Base-by-base conservation (phyloP, 2,329 filamentous ascomycete species). In the Diplodia mutila region DNA sequence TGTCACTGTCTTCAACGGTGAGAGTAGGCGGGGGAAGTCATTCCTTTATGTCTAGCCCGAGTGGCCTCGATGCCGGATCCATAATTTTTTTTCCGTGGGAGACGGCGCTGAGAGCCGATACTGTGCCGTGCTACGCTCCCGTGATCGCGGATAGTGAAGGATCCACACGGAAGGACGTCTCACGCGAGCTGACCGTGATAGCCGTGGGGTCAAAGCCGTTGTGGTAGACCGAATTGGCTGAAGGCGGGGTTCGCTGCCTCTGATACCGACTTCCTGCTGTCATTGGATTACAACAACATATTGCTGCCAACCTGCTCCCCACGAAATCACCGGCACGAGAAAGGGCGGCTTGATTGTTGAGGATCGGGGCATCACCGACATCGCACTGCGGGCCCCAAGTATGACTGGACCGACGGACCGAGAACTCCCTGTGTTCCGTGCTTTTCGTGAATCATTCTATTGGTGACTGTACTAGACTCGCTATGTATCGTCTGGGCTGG, bases 161-260 rank as follows among this genome's bases (percentile, higher is more conserved):
- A 63, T 63, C 59, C 59, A 63, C 59, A 63, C 59, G 59, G 59
- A 51, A 9, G 27, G 27, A 46, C 57, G 9, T 63, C 42, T 63
- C 59, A 63, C 29, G 46, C 59, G 42, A 63, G 32, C 42, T 34
- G 27, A 34, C 23, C 16, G 23, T 61, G 39, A 59, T n/a, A 21
- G 12, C 57, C 16, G 29, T 23, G 57, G 57, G 42, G 46, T 48
- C 14, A 32, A 23, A 51, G 12, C 25, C 23, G 34, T 42, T 34
- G 16, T 32, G 42, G 27, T 32, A 18, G 27, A n/a, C n/a, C 16
- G 32, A 51, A 29, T 48, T 25, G 39, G 16, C n/a, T 39, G 3
- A 4, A 3, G 3, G 9, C 16, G 18, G 9, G 29, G 6, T n/a
- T 25, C 21, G 52, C 27, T n/a, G 25, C 29, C 27, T 5, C 27